phyloP scores from a whole-genome alignment of 345 rosid species.

The Eucalyptus victrix region DNA sequence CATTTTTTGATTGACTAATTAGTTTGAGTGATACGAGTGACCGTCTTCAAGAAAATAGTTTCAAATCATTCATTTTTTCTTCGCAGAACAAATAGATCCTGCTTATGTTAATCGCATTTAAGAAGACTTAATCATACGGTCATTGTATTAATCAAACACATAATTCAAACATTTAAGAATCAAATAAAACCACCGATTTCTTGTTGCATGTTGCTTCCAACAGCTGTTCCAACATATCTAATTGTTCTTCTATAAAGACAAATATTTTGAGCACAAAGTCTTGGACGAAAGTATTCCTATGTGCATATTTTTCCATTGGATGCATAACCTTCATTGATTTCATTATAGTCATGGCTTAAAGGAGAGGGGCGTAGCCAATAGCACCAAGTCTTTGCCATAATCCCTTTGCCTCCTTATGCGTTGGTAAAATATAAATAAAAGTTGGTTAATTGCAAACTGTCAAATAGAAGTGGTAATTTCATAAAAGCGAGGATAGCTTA shows the following conservation, averaged over 20 bases:
- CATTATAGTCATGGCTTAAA: not conserved
- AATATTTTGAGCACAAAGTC: not conserved
- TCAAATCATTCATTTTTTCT: not conserved
- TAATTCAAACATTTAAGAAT: not conserved
- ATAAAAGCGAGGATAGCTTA: not conserved
- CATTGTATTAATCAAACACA: not conserved
- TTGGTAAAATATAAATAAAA: not conserved
- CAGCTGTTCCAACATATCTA: not conserved
- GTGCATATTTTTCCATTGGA: not conserved
- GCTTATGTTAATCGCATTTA: not conserved
- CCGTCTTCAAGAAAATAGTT: fast-evolving
- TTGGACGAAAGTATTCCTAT: not conserved
- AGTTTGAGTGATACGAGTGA: not conserved
- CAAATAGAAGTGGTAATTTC: not conserved
- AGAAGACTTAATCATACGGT: not conserved
- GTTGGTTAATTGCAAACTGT: not conserved
- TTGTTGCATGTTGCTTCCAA: not conserved
- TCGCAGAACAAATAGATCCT: fast-evolving
- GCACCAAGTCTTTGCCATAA: not conserved
- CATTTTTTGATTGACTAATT: not conserved
- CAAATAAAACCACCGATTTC: not conserved
- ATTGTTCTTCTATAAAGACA: not conserved
- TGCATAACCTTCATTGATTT: not conserved
- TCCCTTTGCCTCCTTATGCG: not conserved
- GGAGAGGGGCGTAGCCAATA: not conserved